phyloP scores from a whole-genome alignment of 306 rosid species.

The Macrotyloma uniflorum region DNA sequence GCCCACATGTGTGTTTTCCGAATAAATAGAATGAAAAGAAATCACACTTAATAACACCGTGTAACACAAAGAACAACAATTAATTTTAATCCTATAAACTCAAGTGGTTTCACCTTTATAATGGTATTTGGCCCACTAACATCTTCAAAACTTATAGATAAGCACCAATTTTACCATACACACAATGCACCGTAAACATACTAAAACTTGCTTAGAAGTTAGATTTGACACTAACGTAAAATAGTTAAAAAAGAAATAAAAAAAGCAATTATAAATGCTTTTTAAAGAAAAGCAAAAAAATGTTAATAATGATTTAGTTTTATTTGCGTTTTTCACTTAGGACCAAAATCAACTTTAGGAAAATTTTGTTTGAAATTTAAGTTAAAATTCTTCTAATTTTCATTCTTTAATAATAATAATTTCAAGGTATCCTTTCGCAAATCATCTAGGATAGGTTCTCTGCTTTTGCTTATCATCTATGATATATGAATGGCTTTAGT shows the following conservation, averaged over 20 bases:
- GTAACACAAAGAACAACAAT: neutral
- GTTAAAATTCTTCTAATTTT: too few species aligned
- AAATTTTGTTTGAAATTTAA: neutral
- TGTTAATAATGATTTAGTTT: neutral
- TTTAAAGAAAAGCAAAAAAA: neutral
- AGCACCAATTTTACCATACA: constrained; percentile 63
- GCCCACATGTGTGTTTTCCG: neutral
- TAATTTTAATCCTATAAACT: neutral
- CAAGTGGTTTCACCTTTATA: constrained; percentile 61
- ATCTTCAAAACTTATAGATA: constrained; percentile 94
- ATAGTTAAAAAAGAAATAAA: neutral
- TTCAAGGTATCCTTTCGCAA: neutral
- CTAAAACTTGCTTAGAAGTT: neutral
- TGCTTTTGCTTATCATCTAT: neutral
- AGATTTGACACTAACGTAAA: neutral
- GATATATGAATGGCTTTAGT: neutral
- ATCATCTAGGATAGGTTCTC: neutral
- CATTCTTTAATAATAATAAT: too few species aligned
- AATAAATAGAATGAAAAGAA: neutral
- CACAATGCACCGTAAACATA: neutral
- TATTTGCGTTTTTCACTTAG: neutral
- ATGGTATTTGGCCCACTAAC: constrained; percentile 81
- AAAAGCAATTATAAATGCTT: neutral
- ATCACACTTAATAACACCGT: neutral
- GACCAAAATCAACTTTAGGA: neutral